phyloP scores from a whole-genome alignment of 768 basidiomycete genomes.

The Hemileccinum rubropunctum region DNA sequence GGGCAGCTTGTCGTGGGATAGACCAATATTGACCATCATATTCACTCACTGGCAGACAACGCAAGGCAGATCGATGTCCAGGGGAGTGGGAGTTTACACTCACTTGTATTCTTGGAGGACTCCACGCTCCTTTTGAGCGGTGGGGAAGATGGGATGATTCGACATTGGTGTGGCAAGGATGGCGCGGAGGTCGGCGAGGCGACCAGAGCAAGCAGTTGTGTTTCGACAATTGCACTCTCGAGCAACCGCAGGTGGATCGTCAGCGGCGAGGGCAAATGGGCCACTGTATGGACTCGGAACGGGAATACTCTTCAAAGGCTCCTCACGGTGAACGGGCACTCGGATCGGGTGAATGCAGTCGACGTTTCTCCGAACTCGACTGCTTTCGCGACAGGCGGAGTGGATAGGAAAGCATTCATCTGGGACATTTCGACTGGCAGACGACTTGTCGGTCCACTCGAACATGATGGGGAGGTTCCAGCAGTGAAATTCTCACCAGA shows the following conservation, averaged over 20 bases:
- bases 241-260: neutral
- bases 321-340: neutral
- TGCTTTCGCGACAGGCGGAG: neutral
- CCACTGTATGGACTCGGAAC: neutral
- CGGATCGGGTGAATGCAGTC: neutral
- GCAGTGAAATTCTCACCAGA: constrained; percentile 4
- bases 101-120: neutral
- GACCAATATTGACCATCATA: too few species aligned
- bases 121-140: neutral
- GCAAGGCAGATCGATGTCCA: neutral
- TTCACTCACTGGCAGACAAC: neutral
- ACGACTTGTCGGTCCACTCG: constrained; percentile 5
- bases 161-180: neutral
- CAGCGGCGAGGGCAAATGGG: neutral
- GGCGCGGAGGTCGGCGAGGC: neutral
- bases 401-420: neutral
- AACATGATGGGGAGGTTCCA: neutral
- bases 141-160: neutral
- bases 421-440: constrained; percentile 2
- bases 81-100: neutral
- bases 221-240: neutral
- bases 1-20: neutral
- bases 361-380: constrained; percentile 2
- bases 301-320: neutral
- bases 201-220: neutral